Base-by-base conservation (phyloP, 768 basidiomycete genomes). In the Sutorius australiensis region DNA sequence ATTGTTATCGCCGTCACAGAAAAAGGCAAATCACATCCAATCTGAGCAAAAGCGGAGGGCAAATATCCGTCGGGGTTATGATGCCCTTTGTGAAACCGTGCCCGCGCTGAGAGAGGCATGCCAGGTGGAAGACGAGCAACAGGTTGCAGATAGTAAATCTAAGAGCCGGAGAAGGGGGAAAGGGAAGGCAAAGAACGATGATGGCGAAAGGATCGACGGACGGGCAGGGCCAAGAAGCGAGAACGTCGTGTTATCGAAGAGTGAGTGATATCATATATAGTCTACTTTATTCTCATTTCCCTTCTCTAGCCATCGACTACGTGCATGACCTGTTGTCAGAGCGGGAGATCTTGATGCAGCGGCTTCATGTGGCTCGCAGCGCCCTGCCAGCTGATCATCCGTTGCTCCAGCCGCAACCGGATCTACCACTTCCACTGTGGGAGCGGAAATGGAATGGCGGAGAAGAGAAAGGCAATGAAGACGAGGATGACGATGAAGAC, bases 11-110 rank as follows among this genome's bases (percentile, higher is more conserved):
- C 82, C 89, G 0, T 84, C 87, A 2, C 90, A 94, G 75, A 95
- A 95, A 67, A 91, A 94, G 66, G 87, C 87, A 37, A 95, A 95
- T 62, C 93, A 97, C 64, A 95, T 97, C 59, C 88, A 91, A 61
- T 89, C 86, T 2, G 94, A 97, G 73, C 92, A 95, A 74, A 95
- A 95, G 69, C 84, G 94, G 24, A 82, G 94, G 31, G 91, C 91
- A 13, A 94, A 93, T 61, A 95, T 97, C 47, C 79, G 92, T 11
- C 73, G 84, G 36, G 94, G 92, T 11, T 95, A 95, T 66, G 93
- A 95, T 61, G 84, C 87, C 7, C 76, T 97, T 0, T 94, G 92
- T 62, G 86, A 86, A 24, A 81, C 83, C 27, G 86, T 97, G 0
- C 94, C 94, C 10, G 76, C 89, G 2, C 75, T 97, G 34, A 72